Evolutionary conservation across 139 green algal species (phyloP).

Genomic region (Astrephomene gubernaculifera): DNA sequence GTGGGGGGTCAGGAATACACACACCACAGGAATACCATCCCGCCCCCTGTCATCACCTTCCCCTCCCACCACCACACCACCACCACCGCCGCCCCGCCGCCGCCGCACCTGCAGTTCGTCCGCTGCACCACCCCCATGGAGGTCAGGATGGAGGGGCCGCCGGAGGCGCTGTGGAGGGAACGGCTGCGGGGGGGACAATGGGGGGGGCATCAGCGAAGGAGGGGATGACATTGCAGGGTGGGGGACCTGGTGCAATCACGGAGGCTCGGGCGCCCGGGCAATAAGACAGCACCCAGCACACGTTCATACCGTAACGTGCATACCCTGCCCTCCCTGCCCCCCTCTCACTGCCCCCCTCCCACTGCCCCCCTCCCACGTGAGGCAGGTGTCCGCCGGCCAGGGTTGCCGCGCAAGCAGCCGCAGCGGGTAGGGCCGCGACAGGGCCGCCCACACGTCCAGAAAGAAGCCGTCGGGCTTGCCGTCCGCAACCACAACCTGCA

Average conservation of each 20-base stretch:
- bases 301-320: no score
- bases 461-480: constrained; percentile 43
- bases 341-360: no score
- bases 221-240: no score
- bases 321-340: no score
- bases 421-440: constrained; percentile 40
- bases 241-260: no score
- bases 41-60: no score
- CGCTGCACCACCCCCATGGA: constrained; percentile 38
- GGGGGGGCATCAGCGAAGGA: no score
- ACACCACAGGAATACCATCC: no score
- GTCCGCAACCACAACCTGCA: constrained; percentile 57
- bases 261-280: no score
- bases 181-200: neutral
- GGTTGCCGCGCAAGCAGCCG: constrained; percentile 25
- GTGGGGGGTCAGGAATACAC: no score
- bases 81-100: neutral
- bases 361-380: constrained; percentile 14
- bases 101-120: constrained; percentile 27
- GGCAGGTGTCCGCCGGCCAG: constrained; percentile 50
- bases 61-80: neutral
- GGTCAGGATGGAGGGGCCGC: constrained; percentile 42
- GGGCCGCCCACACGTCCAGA: constrained; percentile 39
- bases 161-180: neutral
- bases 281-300: no score